Conservation (phyloP, 2,329 filamentous ascomycete genomes). For the Canariomyces notabilis region DNA sequence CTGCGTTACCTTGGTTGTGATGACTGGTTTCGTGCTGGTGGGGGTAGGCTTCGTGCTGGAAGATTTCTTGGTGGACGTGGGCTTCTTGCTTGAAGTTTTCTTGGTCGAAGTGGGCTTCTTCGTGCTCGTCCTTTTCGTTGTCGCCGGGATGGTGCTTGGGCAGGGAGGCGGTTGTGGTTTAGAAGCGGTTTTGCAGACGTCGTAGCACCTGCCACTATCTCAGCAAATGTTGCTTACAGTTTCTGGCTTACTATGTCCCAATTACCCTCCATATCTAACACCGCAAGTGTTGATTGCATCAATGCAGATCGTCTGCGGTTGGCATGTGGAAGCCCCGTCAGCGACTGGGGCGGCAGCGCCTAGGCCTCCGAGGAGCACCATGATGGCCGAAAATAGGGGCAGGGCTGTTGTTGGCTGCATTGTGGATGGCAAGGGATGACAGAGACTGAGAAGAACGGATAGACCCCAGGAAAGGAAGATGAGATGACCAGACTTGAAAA, state of each 20-base stretch:
- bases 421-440: not conserved
- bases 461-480: conserved; percentile 15
- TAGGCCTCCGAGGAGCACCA: conserved; percentile 12
- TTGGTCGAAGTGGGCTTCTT: conserved; percentile 1
- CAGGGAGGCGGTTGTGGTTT: conserved; percentile 16
- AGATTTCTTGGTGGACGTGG: conserved; percentile 4
- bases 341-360: conserved; percentile 9
- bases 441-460: not conserved
- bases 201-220: conserved; percentile 15
- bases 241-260: not conserved
- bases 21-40: not conserved
- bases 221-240: not conserved
- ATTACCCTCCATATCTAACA: conserved; percentile 21
- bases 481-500: not conserved
- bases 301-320: conserved; percentile 17
- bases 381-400: conserved; percentile 9
- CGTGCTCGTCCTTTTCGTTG: not conserved
- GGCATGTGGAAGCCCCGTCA: not conserved
- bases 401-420: conserved; percentile 9
- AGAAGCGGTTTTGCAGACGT: conserved; percentile 12
- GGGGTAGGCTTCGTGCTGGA: not conserved
- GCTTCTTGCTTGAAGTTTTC: conserved; percentile 1
- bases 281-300: conserved; percentile 20
- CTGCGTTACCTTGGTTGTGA: not conserved
- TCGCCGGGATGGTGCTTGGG: conserved; percentile 4